Base-by-base conservation (phyloP, 371 early-diverging fungal species). In the Lichtheimia ramosa region DNA sequence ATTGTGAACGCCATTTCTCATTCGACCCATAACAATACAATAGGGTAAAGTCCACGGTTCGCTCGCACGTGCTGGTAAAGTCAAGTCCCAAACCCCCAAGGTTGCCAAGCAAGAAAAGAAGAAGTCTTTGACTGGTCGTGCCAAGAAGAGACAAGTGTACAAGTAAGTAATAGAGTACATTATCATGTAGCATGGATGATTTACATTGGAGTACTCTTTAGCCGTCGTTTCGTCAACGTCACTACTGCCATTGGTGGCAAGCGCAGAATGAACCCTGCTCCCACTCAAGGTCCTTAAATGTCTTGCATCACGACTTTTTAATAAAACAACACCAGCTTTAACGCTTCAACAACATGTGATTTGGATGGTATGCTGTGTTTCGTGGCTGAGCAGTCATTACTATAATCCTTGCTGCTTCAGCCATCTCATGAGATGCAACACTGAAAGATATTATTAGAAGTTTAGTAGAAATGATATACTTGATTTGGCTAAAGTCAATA, bases 51-150 rank as follows among this genome's bases (percentile, higher is more conserved):
- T 96, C 73, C 99, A 98, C 95, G 99, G 99, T 87, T 96, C 97
- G 75, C 91, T 98, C 79, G 96, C 98, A 85, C 97, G 97, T 94
- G 99, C 99, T 85, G 99, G 99, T 90, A 99, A 99, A 87, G 99
- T 99, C 77, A 97, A 98, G 94, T 94, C 93, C 71, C 98, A 98
- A 81, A 96, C 96, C 78, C 99, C 99, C 77, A 98, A 98, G 89
- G 99, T 98, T 66, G 96, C 96, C 78, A 94, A 95, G 88, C 89
- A 92, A 82, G 98, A 98, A 78, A 97, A 99, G 91, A 87, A 92
- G 84, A 98, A 81, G 92, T 83, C 89, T 82, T 75, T 74, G 74
- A 88, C 89, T 71, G 96, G 99, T 79, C 97, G 99, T 79, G 97
- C 98, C 70, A 94, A 94, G 89, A 98, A 98, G 93, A 89, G 99